Conservation (phyloP, 352 stramenopile species). For the Phytophthora hybrid region DNA sequence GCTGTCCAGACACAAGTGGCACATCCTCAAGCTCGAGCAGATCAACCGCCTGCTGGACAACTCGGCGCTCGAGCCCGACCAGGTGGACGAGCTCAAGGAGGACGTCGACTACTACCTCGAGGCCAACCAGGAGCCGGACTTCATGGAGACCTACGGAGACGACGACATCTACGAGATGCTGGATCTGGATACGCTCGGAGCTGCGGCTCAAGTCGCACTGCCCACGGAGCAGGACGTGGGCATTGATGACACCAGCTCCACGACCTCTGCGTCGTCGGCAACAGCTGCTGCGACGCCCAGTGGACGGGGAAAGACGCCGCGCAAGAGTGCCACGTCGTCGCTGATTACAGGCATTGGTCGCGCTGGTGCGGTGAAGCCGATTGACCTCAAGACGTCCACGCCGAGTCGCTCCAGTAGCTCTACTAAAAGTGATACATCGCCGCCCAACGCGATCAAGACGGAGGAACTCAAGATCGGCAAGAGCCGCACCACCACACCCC, state of each 20-base stretch:
- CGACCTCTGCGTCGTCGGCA: constrained; percentile 9
- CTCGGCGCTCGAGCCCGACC: constrained; percentile 91
- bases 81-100: constrained; percentile 97
- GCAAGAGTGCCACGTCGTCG: constrained; percentile 66
- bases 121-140: constrained; percentile 93
- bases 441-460: constrained; percentile 39
- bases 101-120: constrained; percentile 99
- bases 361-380: constrained; percentile 74
- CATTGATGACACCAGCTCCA: constrained; percentile 54
- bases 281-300: constrained; percentile 11
- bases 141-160: constrained; percentile 92
- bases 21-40: constrained; percentile 98
- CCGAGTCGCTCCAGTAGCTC: constrained; percentile 58
- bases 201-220: constrained; percentile 73
- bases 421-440: constrained; percentile 61
- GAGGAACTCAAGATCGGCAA: constrained; percentile 62
- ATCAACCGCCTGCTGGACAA: constrained; percentile 99
- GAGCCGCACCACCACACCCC: constrained; percentile 53
- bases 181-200: constrained; percentile 92
- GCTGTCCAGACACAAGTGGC: constrained; percentile 95
- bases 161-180: constrained; percentile 97
- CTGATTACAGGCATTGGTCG: constrained; percentile 80
- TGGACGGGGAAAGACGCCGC: constrained; percentile 64
- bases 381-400: constrained; percentile 83
- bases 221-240: constrained; percentile 79